phyloP scores from a whole-genome alignment of 768 basidiomycete genomes.

The Heimioporus sp. region DNA sequence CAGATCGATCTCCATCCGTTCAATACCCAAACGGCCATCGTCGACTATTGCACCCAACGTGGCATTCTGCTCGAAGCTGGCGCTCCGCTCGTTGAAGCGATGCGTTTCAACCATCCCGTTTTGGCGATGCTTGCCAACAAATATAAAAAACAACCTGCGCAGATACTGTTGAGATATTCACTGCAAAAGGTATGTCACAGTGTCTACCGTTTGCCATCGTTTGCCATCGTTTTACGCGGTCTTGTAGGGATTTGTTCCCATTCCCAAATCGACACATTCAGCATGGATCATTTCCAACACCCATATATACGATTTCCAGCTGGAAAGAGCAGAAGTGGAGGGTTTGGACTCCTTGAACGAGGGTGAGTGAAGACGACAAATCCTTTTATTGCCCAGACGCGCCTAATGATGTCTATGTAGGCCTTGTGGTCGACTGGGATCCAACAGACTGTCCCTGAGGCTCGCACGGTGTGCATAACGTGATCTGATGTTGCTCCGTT shows the following conservation, averaged over 20 bases:
- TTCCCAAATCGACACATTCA: slow-evolving; percentile 61
- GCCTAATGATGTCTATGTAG: slow-evolving; percentile 3
- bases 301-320: slow-evolving; percentile 61
- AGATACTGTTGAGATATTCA: slow-evolving; percentile 53
- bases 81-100: slow-evolving; percentile 34
- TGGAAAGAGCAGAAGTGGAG: slow-evolving; percentile 47
- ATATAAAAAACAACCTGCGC: slow-evolving; percentile 55
- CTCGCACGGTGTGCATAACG: not conserved
- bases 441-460: slow-evolving; percentile 10
- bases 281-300: slow-evolving; percentile 56
- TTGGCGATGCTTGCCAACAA: slow-evolving; percentile 48
- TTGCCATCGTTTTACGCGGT: no score
- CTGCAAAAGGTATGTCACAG: slow-evolving; percentile 59
- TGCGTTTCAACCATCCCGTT: slow-evolving; percentile 61
- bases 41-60: slow-evolving; percentile 51
- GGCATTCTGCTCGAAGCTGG: slow-evolving; percentile 64
- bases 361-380: slow-evolving; percentile 31
- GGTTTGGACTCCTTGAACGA: slow-evolving; percentile 53
- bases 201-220: not conserved
- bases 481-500: slow-evolving; percentile 4
- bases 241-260: slow-evolving; percentile 43
- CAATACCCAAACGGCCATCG: slow-evolving; percentile 62
- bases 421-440: slow-evolving; percentile 6
- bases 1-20: slow-evolving; percentile 65
- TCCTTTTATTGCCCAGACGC: not conserved